phyloP scores from a whole-genome alignment of 2,329 filamentous ascomycete species.

The Colletotrichum lupini region DNA sequence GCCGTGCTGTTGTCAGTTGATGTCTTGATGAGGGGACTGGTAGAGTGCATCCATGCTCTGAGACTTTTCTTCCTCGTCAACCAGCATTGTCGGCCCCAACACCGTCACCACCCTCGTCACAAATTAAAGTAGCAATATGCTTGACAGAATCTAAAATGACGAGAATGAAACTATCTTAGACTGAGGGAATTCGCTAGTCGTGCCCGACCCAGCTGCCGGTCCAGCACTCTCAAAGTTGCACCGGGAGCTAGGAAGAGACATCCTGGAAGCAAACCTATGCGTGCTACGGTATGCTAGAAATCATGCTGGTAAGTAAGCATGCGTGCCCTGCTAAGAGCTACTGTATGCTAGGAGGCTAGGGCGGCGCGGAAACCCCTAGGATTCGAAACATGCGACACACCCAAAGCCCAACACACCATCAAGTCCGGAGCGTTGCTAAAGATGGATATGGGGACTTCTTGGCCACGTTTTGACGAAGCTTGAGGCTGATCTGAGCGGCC shows the following conservation, averaged over 20 bases:
- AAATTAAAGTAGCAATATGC: not conserved
- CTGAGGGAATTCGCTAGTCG: not conserved
- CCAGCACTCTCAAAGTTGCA: not conserved
- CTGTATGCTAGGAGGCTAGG: conserved; percentile 5
- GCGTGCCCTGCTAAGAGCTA: not conserved
- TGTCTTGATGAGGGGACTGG: not conserved
- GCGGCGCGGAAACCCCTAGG: conserved; percentile 24
- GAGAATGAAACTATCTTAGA: not conserved
- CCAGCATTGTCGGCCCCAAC: no score
- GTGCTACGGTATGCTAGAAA: not conserved
- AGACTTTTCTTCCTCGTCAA: no score
- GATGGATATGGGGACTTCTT: conserved; percentile 33
- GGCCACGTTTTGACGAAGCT: conserved; percentile 32
- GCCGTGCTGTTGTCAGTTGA: not conserved
- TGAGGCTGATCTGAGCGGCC: conserved; percentile 34
- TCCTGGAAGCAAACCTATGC: not conserved
- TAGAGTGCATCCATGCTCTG: not conserved
- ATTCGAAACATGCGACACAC: conserved; percentile 31
- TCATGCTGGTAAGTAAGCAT: not conserved
- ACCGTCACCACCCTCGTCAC: not conserved
- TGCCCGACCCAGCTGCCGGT: not conserved
- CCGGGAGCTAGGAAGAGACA: not conserved
- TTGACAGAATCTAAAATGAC: not conserved
- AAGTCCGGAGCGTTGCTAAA: conserved; percentile 23
- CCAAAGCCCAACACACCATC: conserved; percentile 10